Conservation (phyloP, 495 filamentous ascomycete species). For the Zalerion maritima region DNA sequence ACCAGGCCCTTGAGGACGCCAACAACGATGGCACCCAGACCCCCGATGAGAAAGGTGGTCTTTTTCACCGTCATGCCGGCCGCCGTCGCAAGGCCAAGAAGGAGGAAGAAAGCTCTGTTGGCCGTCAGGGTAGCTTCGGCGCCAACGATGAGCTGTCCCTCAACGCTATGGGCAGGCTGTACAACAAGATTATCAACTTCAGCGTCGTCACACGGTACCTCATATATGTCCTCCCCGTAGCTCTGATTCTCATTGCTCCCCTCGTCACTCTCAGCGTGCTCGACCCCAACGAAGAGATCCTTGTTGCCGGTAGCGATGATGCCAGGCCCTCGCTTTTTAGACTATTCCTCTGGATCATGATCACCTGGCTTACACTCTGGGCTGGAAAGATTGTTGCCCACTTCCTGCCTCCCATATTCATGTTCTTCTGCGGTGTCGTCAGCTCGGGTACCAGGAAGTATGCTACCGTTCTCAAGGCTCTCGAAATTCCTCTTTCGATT, state of each 20-base stretch:
- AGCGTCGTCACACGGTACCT: constrained; percentile 79
- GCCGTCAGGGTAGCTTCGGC: too few relatives aligned
- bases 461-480: constrained; percentile 57
- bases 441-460: constrained; percentile 89
- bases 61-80: constrained; percentile 35
- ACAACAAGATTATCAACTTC: constrained; percentile 70
- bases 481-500: constrained; percentile 79
- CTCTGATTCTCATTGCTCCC: constrained; percentile 58
- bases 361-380: constrained; percentile 85
- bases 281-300: constrained; percentile 19
- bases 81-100: constrained; percentile 40
- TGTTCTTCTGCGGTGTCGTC: constrained; percentile 77
- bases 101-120: constrained; percentile 40
- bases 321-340: constrained; percentile 42
- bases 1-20: constrained; percentile 21
- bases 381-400: constrained; percentile 69
- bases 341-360: constrained; percentile 86
- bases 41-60: constrained; percentile 34
- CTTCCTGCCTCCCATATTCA: constrained; percentile 65
- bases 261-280: constrained; percentile 57
- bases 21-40: constrained; percentile 12
- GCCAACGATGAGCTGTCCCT: constrained; percentile 40
- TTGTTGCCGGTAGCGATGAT: constrained; percentile 23
- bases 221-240: constrained; percentile 74
- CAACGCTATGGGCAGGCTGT: constrained; percentile 75